Evolutionary conservation across 148 eudicot genomes (phyloP), one percentile per base, ranked within the genome.

Genomic region (Heliamphora exappendiculata): DNA sequence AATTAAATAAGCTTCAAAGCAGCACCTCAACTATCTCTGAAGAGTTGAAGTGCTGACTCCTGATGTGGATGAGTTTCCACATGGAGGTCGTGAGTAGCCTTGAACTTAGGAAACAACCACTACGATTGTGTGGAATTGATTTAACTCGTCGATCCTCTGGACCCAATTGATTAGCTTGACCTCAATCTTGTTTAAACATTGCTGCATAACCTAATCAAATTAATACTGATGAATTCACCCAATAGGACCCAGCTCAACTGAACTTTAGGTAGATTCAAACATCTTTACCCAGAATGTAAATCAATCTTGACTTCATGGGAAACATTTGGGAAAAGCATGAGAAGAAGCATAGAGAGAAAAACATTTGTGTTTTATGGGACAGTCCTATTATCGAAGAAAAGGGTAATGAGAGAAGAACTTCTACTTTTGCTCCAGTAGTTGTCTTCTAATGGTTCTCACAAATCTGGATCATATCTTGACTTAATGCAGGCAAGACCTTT

Each of bases 401-500:
- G 14, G 10, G 10, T 10, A 42, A 24, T 22, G 72, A 42, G 53
- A 70, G n/a, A n/a, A n/a, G n/a, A n/a, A n/a, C 8, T 5, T 39
- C 22, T 20, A 45, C 5, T 1, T 16, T 5, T 16, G 31, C 71
- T 41, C n/a, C n/a, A n/a, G n/a, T n/a, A n/a, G n/a, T n/a, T 53
- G 24, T 1, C 63, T 34, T 31, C 67, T 73, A 12, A 41, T 29
- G 42, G 19, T 10, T 67, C 19, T 36, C 17, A n/a, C 33, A 70
- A 16, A 50, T 70, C 29, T 17, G 7, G 41, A 31, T 49, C 19
- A 29, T 63, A 20, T 75, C 70, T 37, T 72, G n/a, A 9, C 17
- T 45, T 60, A 1, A 39, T 77, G 45, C 91, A 91, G 95, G 95
- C 95, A 44, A 87, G 84, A 75, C 95, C 92, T 20, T 77, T 91